These are phyloP conservation scores for Yamadazyma songkhlaensis DNA, from an alignment of 1,139 yeast genomes.

Conservation along the genomic window DNA sequence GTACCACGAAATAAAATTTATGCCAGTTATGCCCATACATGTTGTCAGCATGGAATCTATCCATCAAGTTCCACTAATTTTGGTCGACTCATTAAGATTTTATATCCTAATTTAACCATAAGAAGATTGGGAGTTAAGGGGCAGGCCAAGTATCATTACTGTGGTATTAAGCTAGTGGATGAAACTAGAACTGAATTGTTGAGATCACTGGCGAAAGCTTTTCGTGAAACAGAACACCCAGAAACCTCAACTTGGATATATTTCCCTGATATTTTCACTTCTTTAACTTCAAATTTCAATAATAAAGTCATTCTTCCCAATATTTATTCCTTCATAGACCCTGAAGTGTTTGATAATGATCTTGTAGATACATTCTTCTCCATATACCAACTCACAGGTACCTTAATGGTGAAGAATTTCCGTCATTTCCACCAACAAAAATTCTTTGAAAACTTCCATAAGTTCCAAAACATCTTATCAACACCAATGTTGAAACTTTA, in stretches of 20 bases:
- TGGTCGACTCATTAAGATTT: slow-evolving; percentile 75
- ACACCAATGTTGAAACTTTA: slow-evolving; percentile 64
- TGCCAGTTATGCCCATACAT: slow-evolving; percentile 72
- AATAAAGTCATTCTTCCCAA: slow-evolving; percentile 41
- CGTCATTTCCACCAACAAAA: slow-evolving; percentile 54
- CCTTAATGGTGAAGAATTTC: slow-evolving; percentile 59
- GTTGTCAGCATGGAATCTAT: slow-evolving; percentile 62
- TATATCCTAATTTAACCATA: slow-evolving; percentile 75
- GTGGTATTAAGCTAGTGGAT: slow-evolving; percentile 68
- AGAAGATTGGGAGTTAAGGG: slow-evolving; percentile 88
- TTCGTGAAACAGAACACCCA: too few relatives aligned
- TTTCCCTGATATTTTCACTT: too few relatives aligned
- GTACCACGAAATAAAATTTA: slow-evolving; percentile 83
- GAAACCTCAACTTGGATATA: too few relatives aligned
- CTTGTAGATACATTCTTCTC: slow-evolving; percentile 60
- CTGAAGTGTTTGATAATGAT: slow-evolving; percentile 51
- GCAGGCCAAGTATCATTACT: slow-evolving; percentile 85
- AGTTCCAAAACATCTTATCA: slow-evolving; percentile 61
- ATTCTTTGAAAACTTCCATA: slow-evolving; percentile 50
- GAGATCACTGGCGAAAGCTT: too few relatives aligned
- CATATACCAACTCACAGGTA: slow-evolving; percentile 62
- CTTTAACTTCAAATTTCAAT: too few relatives aligned
- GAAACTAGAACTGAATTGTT: slow-evolving; percentile 1
- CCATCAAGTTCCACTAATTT: slow-evolving; percentile 87
- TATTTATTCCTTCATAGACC: slow-evolving; percentile 45